Evolutionary conservation across 129 eudicot genomes (phyloP).

Genomic region (Lactuca saligna): DNA sequence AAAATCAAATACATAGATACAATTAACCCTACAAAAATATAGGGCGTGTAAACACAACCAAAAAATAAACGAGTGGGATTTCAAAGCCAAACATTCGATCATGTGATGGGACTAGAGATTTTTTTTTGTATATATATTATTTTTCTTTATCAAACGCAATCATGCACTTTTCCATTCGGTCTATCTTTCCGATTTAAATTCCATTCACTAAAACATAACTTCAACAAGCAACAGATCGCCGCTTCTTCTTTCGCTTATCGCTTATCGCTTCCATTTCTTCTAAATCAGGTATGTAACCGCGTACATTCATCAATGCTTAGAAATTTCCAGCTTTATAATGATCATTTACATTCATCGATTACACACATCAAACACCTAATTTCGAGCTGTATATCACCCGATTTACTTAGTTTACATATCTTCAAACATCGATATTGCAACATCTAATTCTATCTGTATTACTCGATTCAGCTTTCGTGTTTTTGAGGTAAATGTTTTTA

Average conservation of each 20-base stretch:
- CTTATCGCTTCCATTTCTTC: slow-evolving; percentile 24
- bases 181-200: not conserved
- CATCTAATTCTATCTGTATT: slow-evolving; percentile 19
- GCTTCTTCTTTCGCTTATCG: not conserved
- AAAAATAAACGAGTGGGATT: slow-evolving; percentile 11
- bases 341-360: not conserved
- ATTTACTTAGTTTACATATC: not conserved
- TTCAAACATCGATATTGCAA: not conserved
- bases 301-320: slow-evolving; percentile 16
- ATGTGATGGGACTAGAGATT: not conserved
- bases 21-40: not conserved
- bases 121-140: not conserved
- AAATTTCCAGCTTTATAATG: slow-evolving; percentile 19
- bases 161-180: not conserved
- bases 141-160: slow-evolving; percentile 15
- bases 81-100: not conserved
- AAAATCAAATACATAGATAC: too few relatives aligned
- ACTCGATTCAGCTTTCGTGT: slow-evolving; percentile 8
- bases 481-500: not conserved
- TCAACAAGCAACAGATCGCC: not conserved
- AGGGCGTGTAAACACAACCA: slow-evolving; percentile 2
- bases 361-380: not conserved
- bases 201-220: not conserved
- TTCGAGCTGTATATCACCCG: slow-evolving; percentile 1
- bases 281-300: slow-evolving; percentile 21